These are phyloP conservation scores for Clavispora phyllophila DNA, from an alignment of 805 yeast species.

Conservation along the genomic window DNA sequence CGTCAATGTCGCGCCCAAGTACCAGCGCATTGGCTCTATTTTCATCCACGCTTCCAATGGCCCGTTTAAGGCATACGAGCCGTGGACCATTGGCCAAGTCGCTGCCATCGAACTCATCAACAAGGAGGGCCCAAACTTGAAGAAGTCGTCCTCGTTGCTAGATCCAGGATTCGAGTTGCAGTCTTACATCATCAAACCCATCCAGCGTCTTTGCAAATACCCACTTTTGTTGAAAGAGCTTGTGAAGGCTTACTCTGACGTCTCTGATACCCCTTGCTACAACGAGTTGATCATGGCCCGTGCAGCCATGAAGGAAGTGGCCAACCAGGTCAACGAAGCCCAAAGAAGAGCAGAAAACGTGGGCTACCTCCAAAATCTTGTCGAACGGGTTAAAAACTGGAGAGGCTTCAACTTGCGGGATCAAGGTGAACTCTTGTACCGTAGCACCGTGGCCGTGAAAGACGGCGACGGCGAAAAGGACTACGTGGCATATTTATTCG, in stretches of 20 bases:
- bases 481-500: conserved; percentile 85
- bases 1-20: conserved; percentile 63
- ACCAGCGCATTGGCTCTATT: conserved; percentile 84
- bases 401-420: conserved; percentile 74
- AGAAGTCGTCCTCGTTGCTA: conserved; percentile 52
- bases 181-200: conserved; percentile 85
- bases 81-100: conserved; percentile 89
- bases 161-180: conserved; percentile 88
- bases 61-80: conserved; percentile 84
- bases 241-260: conserved; percentile 49
- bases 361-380: conserved; percentile 60
- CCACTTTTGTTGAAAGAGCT: conserved; percentile 79
- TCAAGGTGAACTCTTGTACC: conserved; percentile 80
- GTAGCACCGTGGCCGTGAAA: conserved; percentile 63
- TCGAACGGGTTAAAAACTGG: conserved; percentile 83
- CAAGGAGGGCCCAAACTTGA: conserved; percentile 54
- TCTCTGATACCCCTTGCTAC: conserved; percentile 25
- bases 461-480: conserved; percentile 77
- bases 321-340: conserved; percentile 85
- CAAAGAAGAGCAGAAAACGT: conserved; percentile 88
- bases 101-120: conserved; percentile 79
- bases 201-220: conserved; percentile 93
- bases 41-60: conserved; percentile 76
- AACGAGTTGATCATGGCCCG: conserved; percentile 69
- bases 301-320: conserved; percentile 75